phyloP scores from a whole-genome alignment of 768 basidiomycete species.

The Leccinum subtestaceum region DNA sequence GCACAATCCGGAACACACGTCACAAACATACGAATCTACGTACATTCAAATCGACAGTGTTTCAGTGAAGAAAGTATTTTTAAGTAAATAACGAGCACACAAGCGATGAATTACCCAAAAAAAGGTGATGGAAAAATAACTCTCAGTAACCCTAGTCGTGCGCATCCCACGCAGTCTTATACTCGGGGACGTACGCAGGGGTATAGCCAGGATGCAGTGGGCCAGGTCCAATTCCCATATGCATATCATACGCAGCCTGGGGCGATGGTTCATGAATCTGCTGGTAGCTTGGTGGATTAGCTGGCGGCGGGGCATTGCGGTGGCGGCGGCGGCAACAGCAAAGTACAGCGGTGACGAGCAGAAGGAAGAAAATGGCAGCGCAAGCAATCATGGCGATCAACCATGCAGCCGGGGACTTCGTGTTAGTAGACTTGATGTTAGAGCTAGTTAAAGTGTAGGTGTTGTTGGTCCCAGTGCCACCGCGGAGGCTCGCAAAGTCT shows the following conservation, averaged over 20 bases:
- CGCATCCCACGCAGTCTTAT: slow-evolving; percentile 29
- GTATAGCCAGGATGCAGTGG: slow-evolving; percentile 10
- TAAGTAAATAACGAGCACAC: not conserved
- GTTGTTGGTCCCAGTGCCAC: slow-evolving; percentile 26
- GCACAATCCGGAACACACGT: not conserved
- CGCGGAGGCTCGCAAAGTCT: slow-evolving; percentile 16
- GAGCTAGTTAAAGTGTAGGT: slow-evolving; percentile 37
- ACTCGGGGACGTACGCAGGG: slow-evolving; percentile 12
- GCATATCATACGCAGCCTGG: slow-evolving; percentile 28
- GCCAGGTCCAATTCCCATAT: slow-evolving; percentile 13
- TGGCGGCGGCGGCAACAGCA: slow-evolving; percentile 12
- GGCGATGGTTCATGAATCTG: slow-evolving; percentile 28
- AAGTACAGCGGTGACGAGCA: not conserved
- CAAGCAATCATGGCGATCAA: slow-evolving; percentile 18
- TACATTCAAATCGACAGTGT: not conserved
- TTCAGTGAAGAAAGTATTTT: not conserved
- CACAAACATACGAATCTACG: not conserved
- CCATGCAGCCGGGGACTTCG: slow-evolving; percentile 1
- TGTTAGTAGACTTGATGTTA: slow-evolving; percentile 24
- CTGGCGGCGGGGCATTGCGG: slow-evolving; percentile 4
- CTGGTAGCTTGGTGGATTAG: slow-evolving; percentile 15
- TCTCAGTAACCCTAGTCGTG: slow-evolving; percentile 5
- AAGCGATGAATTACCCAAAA: not conserved
- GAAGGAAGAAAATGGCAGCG: slow-evolving; percentile 4
- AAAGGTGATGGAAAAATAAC: not conserved